Evolutionary conservation across 768 basidiomycete genomes (phyloP).

Genomic region (Leccinum broughii): DNA sequence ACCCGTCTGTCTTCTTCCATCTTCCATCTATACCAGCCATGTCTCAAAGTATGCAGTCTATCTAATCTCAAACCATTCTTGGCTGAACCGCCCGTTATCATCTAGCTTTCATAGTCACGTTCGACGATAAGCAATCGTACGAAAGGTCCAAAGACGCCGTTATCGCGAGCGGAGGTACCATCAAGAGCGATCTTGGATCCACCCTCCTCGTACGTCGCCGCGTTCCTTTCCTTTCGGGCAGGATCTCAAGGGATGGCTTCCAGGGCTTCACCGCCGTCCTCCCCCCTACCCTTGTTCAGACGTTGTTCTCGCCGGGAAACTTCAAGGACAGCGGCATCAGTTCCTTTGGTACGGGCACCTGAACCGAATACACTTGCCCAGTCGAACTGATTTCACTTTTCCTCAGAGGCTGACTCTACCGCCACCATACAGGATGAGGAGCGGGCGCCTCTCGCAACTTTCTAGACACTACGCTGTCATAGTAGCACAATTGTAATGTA

Average conservation of each 20-base stretch:
- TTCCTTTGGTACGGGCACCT: constrained; percentile 14
- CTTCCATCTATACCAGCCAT: constrained; percentile 11
- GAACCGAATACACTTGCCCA: background rate
- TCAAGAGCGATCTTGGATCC: constrained; percentile 13
- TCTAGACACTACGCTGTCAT: background rate
- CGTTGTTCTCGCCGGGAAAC: background rate
- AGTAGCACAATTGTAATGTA: background rate
- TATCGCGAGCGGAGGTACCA: background rate
- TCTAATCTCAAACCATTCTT: background rate
- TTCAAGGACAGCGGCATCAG: constrained; percentile 10
- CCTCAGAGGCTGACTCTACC: constrained; percentile 17
- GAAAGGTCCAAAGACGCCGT: constrained; percentile 13
- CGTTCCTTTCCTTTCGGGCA: background rate
- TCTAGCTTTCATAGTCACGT: constrained; percentile 16
- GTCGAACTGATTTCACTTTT: background rate
- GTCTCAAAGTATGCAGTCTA: constrained; percentile 8
- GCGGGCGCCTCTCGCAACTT: no score
- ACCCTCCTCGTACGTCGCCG: constrained; percentile 1
- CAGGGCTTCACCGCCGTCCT: constrained; percentile 25
- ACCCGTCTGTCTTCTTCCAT: background rate
- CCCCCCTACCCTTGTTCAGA: background rate
- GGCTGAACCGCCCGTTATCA: background rate
- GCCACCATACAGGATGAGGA: no score
- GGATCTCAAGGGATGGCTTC: background rate
- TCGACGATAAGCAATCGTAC: constrained; percentile 7